Percentiles rank a stretch among this genome's conserved stretches.
Conservation (phyloP, 2,329 filamentous ascomycete genomes). For the Pseudogymnoascus sp. region DNA sequence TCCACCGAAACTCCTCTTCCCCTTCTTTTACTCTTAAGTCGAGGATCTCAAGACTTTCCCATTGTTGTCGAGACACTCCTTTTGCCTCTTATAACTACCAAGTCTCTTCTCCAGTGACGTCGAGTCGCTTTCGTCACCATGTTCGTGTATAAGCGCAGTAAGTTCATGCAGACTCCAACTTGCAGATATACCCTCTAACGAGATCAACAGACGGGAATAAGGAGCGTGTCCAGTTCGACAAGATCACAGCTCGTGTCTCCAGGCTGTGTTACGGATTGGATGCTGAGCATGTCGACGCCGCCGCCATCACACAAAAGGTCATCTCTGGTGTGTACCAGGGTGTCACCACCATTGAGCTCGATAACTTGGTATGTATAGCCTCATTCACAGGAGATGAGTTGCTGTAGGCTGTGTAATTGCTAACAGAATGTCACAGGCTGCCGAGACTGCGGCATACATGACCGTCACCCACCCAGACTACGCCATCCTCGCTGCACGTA, state of each 20-base stretch:
- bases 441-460: slow-evolving; percentile 99
- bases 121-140: slow-evolving; percentile 17
- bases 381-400: slow-evolving; percentile 20
- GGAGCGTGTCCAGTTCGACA: slow-evolving; percentile 99
- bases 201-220: slow-evolving; percentile 78
- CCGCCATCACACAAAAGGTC: slow-evolving; percentile 97
- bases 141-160: slow-evolving; percentile 32
- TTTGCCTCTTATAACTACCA: slow-evolving; percentile 2
- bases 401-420: slow-evolving; percentile 9
- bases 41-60: slow-evolving; percentile 10
- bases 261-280: slow-evolving; percentile 96
- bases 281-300: slow-evolving; percentile 89
- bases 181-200: slow-evolving; percentile 14
- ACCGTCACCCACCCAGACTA: slow-evolving; percentile 99
- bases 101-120: slow-evolving; percentile 3
- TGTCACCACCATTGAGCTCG: slow-evolving; percentile 91
- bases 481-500: slow-evolving; percentile 94
- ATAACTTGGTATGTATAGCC: slow-evolving; percentile 74
- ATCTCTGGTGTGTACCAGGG: slow-evolving; percentile 99
- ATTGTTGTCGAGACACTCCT: not conserved
- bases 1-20: not conserved
- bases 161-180: slow-evolving; percentile 16
- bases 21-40: slow-evolving; percentile 16
- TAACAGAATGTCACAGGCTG: slow-evolving; percentile 55
- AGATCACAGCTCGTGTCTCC: slow-evolving; percentile 98